phyloP scores from a whole-genome alignment of 164 flowering plant genomes.

The Magnolia officinalis region DNA sequence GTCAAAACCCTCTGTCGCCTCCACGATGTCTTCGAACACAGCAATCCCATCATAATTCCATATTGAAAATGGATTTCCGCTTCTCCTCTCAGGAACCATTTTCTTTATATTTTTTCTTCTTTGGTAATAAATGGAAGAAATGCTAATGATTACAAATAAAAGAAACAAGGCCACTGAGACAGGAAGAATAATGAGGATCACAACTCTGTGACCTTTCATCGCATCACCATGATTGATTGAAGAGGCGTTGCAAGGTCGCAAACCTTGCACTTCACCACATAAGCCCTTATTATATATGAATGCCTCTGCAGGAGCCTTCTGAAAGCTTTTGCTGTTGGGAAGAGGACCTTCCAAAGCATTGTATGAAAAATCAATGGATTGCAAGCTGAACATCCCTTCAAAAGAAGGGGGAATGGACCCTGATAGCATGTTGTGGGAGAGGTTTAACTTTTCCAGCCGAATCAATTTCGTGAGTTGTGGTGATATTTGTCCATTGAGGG shows the following conservation, averaged over 20 bases:
- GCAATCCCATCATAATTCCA: not conserved
- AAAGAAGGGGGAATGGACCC: constrained; percentile 21
- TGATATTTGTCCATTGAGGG: too few species aligned
- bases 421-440: too few species aligned
- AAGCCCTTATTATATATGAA: constrained; percentile 23
- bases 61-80: constrained; percentile 40
- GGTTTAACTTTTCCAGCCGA: too few species aligned
- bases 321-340: constrained; percentile 9
- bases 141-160: constrained; percentile 8
- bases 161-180: constrained; percentile 18
- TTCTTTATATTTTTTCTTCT: constrained; percentile 2
- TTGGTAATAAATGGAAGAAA: constrained; percentile 5
- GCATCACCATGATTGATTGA: not conserved
- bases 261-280: constrained; percentile 42
- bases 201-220: constrained; percentile 16
- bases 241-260: constrained; percentile 23
- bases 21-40: constrained; percentile 25
- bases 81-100: not conserved
- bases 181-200: constrained; percentile 33
- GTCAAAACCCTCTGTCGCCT: constrained; percentile 46
- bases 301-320: constrained; percentile 3
- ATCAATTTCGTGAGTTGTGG: too few species aligned
- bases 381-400: constrained; percentile 24
- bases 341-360: constrained; percentile 41
- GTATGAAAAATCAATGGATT: constrained; percentile 42